Base-by-base conservation (phyloP, 768 basidiomycete species). In the Xanthoconium stramineum region DNA sequence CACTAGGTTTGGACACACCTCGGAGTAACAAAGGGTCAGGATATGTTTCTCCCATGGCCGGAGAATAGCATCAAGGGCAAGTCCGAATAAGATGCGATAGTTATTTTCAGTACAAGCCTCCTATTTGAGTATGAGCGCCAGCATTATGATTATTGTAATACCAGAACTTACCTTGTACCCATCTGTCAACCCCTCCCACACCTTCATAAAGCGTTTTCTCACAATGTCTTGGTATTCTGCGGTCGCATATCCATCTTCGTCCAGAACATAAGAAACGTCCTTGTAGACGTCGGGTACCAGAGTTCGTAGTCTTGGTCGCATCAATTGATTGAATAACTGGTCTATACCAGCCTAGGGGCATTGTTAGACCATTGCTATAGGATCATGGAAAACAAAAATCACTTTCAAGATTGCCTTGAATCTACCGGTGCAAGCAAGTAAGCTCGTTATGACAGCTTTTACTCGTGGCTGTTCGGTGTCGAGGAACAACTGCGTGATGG, bases 41-140 rank as follows among this genome's bases (percentile, higher is more conserved):
- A 94, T 77, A 62, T 86, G 83, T 70, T 91, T 96, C 74, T 99
- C 97, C 94, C 94, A 98, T 43, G 94, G 95, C 46, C 91, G 80
- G n/a, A 97, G 83, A 19, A 98, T 76, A 8, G 91, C 83, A 66
- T 96, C 94, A 15, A 98, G 80, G 0, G 86, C 86, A 37, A 96
- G 80, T 10, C 84, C 83, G 66, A 95, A 96, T 73, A 98, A 86
- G 24, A 86, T 68, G 11, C 89, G 86, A 67, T 89, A 97, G 69
- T 98, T 98, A 46, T 73, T 79, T 55, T 96, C 92, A 0, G 94
- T 96, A 68, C 97, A 88, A 0, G 83, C 77, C 45, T 91, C 91
- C 94, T 97, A 62, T 24, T 57, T 13, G 39, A 29, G 30, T 39
- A 14, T 59, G 42, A 53, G 32, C 50, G 37, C 24, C 36, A 44